phyloP scores from a whole-genome alignment of 208 protist species.

The Crithidia fasciculata region DNA sequence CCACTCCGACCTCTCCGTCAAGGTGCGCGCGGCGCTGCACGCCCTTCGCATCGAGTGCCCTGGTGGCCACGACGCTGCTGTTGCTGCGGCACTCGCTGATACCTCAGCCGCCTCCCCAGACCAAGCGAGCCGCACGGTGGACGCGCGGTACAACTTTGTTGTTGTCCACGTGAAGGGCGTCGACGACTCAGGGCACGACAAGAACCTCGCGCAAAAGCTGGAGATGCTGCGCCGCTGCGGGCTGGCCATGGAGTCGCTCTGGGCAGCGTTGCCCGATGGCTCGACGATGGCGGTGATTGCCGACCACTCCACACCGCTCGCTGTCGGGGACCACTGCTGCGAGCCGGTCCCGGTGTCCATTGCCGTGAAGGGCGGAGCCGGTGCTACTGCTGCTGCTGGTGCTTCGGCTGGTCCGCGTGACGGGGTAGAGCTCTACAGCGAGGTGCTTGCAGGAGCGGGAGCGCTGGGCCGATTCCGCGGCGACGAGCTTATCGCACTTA shows the following conservation, averaged over 20 bases:
- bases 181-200: slow-evolving; percentile 74
- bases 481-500: slow-evolving; percentile 44
- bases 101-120: neutral
- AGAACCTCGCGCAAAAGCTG: slow-evolving; percentile 45
- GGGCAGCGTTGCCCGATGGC: slow-evolving; percentile 50
- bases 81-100: slow-evolving; percentile 3
- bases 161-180: slow-evolving; percentile 83
- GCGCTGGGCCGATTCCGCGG: slow-evolving; percentile 64
- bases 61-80: slow-evolving; percentile 1
- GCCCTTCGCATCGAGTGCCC: slow-evolving; percentile 43
- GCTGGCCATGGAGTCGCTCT: slow-evolving; percentile 53
- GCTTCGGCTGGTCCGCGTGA: slow-evolving; percentile 23
- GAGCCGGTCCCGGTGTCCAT: slow-evolving; percentile 74
- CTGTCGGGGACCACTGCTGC: slow-evolving; percentile 70
- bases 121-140: slow-evolving; percentile 7
- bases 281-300: slow-evolving; percentile 61
- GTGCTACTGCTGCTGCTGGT: too few relatives aligned
- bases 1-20: slow-evolving; percentile 51
- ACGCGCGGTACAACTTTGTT: slow-evolving; percentile 50
- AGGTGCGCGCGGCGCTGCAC: slow-evolving; percentile 52
- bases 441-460: slow-evolving; percentile 41
- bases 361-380: slow-evolving; percentile 37
- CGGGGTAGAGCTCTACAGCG: slow-evolving; percentile 55
- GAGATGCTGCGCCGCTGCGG: slow-evolving; percentile 56
- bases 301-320: slow-evolving; percentile 69